Evolutionary conservation across 352 stramenopile species (phyloP).

Genomic region (Phytophthora pluvialis): DNA sequence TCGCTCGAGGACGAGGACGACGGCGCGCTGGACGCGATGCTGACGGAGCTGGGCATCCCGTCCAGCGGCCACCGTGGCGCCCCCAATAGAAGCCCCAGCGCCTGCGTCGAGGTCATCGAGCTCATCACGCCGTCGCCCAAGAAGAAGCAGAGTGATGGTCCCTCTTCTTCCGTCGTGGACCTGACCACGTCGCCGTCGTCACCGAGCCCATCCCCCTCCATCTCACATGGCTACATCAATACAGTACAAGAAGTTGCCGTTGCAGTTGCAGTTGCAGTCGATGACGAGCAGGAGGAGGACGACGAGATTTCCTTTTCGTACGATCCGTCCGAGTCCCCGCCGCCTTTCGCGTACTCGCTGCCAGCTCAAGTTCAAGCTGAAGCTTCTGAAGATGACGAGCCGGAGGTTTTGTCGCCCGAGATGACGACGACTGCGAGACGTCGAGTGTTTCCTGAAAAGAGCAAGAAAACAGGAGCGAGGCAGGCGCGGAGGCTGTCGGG

Average conservation of each 20-base stretch:
- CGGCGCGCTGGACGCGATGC: constrained; percentile 35
- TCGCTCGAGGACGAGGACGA: constrained; percentile 33
- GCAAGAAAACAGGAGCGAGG: constrained; percentile 6
- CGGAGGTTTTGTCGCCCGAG: constrained; percentile 18
- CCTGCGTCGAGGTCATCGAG: constrained; percentile 46
- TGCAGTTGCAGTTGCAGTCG: neutral
- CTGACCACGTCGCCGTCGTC: constrained; percentile 45
- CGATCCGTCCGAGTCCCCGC: constrained; percentile 25
- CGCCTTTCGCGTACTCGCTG: constrained; percentile 18
- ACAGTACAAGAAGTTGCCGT: neutral
- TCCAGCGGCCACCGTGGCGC: constrained; percentile 7
- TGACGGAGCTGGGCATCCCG: constrained; percentile 43
- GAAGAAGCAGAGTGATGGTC: constrained; percentile 23
- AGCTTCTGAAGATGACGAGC: constrained; percentile 8
- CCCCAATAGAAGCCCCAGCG: constrained; percentile 15
- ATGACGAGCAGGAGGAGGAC: constrained; percentile 1
- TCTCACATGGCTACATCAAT: constrained; percentile 7
- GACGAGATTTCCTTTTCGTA: constrained; percentile 27
- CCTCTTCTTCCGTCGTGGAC: constrained; percentile 40
- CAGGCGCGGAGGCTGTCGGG: constrained; percentile 32
- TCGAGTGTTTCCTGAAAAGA: constrained; percentile 11
- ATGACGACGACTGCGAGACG: constrained; percentile 8
- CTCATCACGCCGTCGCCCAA: constrained; percentile 47
- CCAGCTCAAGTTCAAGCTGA: neutral
- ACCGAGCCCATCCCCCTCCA: constrained; percentile 8